Conservation (phyloP, 768 basidiomycete genomes). For the Lactifluus hygrophoroides region DNA sequence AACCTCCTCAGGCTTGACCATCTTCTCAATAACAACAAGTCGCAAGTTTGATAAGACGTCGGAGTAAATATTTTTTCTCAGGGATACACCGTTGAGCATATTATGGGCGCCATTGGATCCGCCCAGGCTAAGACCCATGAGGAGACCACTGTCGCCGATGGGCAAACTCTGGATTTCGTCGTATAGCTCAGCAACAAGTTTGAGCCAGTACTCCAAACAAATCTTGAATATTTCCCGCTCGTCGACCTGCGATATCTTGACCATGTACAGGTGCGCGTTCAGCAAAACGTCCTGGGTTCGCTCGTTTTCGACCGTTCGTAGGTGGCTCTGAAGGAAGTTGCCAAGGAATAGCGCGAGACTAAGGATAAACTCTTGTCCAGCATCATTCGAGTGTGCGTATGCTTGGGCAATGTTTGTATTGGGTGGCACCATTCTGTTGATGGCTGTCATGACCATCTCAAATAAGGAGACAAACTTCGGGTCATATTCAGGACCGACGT, state of each 20-base stretch:
- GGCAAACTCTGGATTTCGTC: slow-evolving; percentile 93
- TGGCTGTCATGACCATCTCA: slow-evolving; percentile 95
- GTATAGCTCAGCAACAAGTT: slow-evolving; percentile 92
- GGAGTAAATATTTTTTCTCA: slow-evolving; percentile 91
- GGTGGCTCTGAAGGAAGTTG: slow-evolving; percentile 91
- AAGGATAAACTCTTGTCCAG: slow-evolving; percentile 93
- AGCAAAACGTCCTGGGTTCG: slow-evolving; percentile 85
- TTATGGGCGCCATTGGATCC: slow-evolving; percentile 52
- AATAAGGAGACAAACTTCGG: slow-evolving; percentile 96
- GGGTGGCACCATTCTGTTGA: slow-evolving; percentile 96
- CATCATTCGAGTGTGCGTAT: slow-evolving; percentile 80
- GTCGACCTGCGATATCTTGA: slow-evolving; percentile 96
- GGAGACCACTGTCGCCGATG: slow-evolving; percentile 73
- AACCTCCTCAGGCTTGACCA: slow-evolving; percentile 99
- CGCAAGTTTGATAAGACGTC: slow-evolving; percentile 92
- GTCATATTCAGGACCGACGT: slow-evolving; percentile 95
- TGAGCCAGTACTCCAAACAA: slow-evolving; percentile 95
- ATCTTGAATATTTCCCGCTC: slow-evolving; percentile 99
- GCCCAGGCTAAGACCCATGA: slow-evolving; percentile 86
- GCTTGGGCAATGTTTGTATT: slow-evolving; percentile 91
- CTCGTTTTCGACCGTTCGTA: slow-evolving; percentile 90
- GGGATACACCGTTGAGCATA: slow-evolving; percentile 66
- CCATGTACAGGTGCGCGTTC: slow-evolving; percentile 96
- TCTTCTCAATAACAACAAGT: slow-evolving; percentile 93
- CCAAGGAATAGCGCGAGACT: slow-evolving; percentile 96